phyloP scores from a whole-genome alignment of 176 grass and related monocot genomes.

The Echinochloa phyllopogon region DNA sequence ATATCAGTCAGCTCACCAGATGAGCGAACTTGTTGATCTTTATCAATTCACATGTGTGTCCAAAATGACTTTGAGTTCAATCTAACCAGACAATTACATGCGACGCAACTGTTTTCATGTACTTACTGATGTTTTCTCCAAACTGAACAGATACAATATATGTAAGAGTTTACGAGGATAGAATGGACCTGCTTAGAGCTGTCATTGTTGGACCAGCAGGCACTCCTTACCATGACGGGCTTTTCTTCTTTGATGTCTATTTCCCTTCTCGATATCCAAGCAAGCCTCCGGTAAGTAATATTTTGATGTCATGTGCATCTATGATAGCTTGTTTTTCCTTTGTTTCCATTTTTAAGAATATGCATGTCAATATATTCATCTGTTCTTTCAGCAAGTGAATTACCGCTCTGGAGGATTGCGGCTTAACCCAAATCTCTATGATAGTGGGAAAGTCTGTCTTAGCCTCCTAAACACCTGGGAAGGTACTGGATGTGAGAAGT shows the following conservation, averaged over 20 bases:
- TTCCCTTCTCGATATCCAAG: slow-evolving; percentile 77
- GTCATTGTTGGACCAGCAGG: slow-evolving; percentile 78
- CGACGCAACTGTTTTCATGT: not conserved
- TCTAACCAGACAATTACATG: not conserved
- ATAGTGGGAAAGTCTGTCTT: slow-evolving; percentile 76
- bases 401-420: slow-evolving; percentile 79
- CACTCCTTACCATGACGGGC: slow-evolving; percentile 84
- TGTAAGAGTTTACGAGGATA: slow-evolving; percentile 85
- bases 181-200: slow-evolving; percentile 87
- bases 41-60: slow-evolving; percentile 2
- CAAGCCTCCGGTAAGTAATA: slow-evolving; percentile 66
- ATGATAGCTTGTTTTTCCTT: slow-evolving; percentile 21
- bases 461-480: slow-evolving; percentile 86
- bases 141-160: slow-evolving; percentile 73
- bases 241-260: slow-evolving; percentile 84
- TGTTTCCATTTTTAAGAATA: slow-evolving; percentile 23
- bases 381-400: slow-evolving; percentile 69
- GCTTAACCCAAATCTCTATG: slow-evolving; percentile 87
- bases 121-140: slow-evolving; percentile 29
- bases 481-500: slow-evolving; percentile 69
- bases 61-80: slow-evolving; percentile 18
- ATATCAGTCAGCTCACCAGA: not conserved
- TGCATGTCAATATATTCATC: slow-evolving; percentile 19
- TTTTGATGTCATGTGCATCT: slow-evolving; percentile 23
- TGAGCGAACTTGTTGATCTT: not conserved